Conservation (phyloP, 2,329 filamentous ascomycete genomes). For the Fusarium floridanum region DNA sequence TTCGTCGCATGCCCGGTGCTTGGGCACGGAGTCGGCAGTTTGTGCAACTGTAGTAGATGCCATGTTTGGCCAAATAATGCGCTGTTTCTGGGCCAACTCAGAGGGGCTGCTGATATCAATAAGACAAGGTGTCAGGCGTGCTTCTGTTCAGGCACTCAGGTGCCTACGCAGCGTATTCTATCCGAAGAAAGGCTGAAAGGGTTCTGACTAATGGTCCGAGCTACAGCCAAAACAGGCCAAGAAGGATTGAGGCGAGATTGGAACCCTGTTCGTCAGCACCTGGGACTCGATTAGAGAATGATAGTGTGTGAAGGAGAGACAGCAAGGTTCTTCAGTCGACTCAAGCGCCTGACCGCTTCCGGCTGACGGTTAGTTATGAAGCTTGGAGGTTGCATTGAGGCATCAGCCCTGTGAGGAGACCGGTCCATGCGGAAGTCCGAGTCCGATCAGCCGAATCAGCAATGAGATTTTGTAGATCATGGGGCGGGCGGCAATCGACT, state of each 20-base stretch:
- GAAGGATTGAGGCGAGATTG: background rate
- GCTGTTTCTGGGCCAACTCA: background rate
- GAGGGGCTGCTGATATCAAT: background rate
- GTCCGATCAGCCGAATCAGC: conserved; percentile 27
- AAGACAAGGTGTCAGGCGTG: background rate
- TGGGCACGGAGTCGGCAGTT: conserved; percentile 50
- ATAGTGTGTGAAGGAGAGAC: background rate
- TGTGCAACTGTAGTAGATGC: conserved; percentile 27
- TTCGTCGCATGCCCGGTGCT: conserved; percentile 75
- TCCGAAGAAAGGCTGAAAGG: background rate
- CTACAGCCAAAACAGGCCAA: conserved; percentile 9
- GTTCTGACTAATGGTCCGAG: conserved; percentile 28
- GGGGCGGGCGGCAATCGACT: background rate
- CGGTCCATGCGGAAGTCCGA: conserved; percentile 13
- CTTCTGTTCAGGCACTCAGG: background rate
- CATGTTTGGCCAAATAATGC: conserved; percentile 33
- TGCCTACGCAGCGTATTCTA: background rate
- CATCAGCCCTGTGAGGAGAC: conserved; percentile 32
- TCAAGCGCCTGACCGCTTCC: conserved; percentile 15
- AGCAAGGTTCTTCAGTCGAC: conserved; percentile 13
- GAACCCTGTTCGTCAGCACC: background rate
- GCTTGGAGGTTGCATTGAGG: conserved; percentile 14
- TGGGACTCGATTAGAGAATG: background rate
- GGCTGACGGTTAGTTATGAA: background rate
- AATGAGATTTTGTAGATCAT: background rate